These are phyloP conservation scores for Starmerella davenportii DNA, from an alignment of 805 yeast genomes.

Conservation along the genomic window DNA sequence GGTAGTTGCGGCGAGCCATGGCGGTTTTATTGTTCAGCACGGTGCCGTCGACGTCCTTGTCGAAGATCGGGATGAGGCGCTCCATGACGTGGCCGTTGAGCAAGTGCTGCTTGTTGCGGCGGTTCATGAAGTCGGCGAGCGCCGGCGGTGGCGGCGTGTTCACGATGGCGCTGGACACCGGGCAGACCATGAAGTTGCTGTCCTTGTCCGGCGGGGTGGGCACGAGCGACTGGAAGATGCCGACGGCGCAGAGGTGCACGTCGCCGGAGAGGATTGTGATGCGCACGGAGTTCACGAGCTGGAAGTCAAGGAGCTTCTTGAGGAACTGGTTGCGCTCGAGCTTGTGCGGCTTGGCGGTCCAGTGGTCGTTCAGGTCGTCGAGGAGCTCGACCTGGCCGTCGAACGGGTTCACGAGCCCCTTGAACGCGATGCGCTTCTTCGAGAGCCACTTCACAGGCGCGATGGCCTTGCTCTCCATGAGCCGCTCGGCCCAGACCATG, in stretches of 20 bases:
- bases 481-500: constrained; percentile 70
- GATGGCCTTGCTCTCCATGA: constrained; percentile 38
- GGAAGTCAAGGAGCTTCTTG: constrained; percentile 43
- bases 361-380: constrained; percentile 89
- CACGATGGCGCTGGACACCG: constrained; percentile 76
- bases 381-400: constrained; percentile 82
- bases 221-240: constrained; percentile 46
- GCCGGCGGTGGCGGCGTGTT: constrained; percentile 80
- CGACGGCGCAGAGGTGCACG: constrained; percentile 76
- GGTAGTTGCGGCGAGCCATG: constrained; percentile 40
- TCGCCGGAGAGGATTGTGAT: constrained; percentile 82
- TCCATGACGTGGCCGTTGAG: constrained; percentile 52
- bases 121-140: constrained; percentile 58
- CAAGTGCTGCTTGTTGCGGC: constrained; percentile 49
- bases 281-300: constrained; percentile 45
- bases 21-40: constrained; percentile 33
- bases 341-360: constrained; percentile 86
- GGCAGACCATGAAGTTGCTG: constrained; percentile 60
- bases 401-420: constrained; percentile 73
- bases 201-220: constrained; percentile 45
- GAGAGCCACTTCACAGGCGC: constrained; percentile 44
- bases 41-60: constrained; percentile 37
- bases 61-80: constrained; percentile 61
- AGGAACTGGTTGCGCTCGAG: constrained; percentile 60
- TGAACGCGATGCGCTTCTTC: constrained; percentile 29